Evolutionary conservation across 345 rosid species (phyloP).

Genomic region (Sapria himalayana): DNA sequence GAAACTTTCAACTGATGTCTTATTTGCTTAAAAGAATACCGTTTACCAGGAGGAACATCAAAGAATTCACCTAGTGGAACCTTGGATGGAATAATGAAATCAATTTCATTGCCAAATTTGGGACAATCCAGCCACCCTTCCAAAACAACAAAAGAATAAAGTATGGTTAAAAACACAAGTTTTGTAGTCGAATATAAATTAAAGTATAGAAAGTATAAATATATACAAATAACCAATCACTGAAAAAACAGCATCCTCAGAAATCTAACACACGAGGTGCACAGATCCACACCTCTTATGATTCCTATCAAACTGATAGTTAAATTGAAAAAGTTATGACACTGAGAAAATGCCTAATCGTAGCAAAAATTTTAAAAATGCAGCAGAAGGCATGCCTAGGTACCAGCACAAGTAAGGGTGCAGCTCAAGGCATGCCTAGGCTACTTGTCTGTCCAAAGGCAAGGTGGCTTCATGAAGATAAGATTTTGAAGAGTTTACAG

Average conservation of each 20-base stretch:
- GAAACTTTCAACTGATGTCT: constrained; percentile 50
- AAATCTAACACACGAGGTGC: constrained; percentile 6
- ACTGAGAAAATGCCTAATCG: neutral
- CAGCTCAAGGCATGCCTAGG: no score
- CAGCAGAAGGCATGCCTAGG: no score
- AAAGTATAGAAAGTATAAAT: neutral
- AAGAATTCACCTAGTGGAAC: constrained; percentile 79
- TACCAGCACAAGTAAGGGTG: no score
- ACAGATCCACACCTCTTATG: constrained; percentile 5
- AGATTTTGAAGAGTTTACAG: no score
- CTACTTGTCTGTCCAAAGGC: no score
- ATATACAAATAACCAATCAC: neutral
- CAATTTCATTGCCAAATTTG: constrained; percentile 48
- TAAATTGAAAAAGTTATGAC: neutral
- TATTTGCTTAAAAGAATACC: constrained; percentile 97
- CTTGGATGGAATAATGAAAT: constrained; percentile 67
- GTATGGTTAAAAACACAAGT: neutral
- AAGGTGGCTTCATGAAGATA: no score
- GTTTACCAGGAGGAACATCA: constrained; percentile 73
- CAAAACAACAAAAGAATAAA: constrained; percentile 3
- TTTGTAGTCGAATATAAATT: no score
- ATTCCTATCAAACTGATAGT: neutral
- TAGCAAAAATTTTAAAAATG: no score
- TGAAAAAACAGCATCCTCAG: no score
- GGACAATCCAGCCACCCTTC: constrained; percentile 98